Base-by-base conservation (phyloP, 2,329 filamentous ascomycete species). In the Ceratocystis cubensis region DNA sequence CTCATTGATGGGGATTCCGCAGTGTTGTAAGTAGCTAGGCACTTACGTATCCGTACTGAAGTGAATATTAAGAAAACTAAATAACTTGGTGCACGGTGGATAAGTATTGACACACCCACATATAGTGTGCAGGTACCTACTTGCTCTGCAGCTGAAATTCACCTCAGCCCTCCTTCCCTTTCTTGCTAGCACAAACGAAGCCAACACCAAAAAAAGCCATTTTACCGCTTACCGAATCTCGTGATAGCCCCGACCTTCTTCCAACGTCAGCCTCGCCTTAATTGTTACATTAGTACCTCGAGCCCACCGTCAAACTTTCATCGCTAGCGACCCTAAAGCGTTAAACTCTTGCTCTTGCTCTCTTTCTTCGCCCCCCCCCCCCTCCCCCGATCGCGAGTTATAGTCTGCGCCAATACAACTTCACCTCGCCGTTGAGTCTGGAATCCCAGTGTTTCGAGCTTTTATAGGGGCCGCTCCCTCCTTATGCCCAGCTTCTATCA, bases 401-500 rank as follows among this genome's bases (percentile, higher is more conserved):
- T 45, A 6, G 17, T n/a, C 25, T 15, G 25, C 17, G 37, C n/a
- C 22, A 53, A 22, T 4, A 53, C 15, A 53, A 22, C 22, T 25
- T 22, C 48, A 28, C 10, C 5, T 25, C 25, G 3, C 20, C 48
- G 22, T 53, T 25, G 10, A 4, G 48, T 5, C 48, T 13, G 48
- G 4, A 28, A 13, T 15, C 15, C 48, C 20, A 0, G 20, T 10
- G 22, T 25, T 28, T 53, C 17, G 10, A 25, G 48, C 1, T 63
- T 63, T 30, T 41, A 20, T 50, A 33, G 45, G 25, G 46, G 28
- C 7, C 41, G 15, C 28, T 22, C 28, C 62, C 66, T 45, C n/a
- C 66, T 63, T 63, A 63, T 63, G 65, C 67, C n/a, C 37, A 68
- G 61, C 69, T 48, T 64, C 33, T 45, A 64, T 56, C 45, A 44